Conservation (phyloP, 176 grass and related monocot genomes). For the Bolboschoenus planiculmis region DNA sequence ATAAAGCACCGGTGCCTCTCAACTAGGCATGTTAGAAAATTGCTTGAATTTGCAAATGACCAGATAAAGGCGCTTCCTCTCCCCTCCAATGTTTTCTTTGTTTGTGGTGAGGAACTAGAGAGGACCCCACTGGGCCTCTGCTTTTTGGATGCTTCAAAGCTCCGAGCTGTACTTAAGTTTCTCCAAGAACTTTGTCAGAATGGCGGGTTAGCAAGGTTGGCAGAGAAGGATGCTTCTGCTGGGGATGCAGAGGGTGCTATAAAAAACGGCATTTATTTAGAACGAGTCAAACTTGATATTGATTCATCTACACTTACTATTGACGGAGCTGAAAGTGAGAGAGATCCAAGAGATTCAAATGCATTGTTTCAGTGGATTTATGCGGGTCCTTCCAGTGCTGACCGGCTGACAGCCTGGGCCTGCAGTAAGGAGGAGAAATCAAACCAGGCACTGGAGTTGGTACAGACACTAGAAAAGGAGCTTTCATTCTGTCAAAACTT, state of each 20-base stretch:
- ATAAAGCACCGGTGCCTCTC: slow-evolving; percentile 75
- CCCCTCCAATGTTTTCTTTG: slow-evolving; percentile 21
- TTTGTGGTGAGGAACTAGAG: slow-evolving; percentile 51
- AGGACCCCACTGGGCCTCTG: slow-evolving; percentile 70
- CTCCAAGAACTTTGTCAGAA: slow-evolving; percentile 70
- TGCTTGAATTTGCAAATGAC: slow-evolving; percentile 60
- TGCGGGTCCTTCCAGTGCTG: slow-evolving; percentile 51
- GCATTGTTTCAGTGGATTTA: slow-evolving; percentile 71
- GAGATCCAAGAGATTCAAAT: slow-evolving; percentile 31
- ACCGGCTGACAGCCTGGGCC: slow-evolving; percentile 50
- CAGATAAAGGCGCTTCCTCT: slow-evolving; percentile 57
- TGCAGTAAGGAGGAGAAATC: slow-evolving; percentile 40
- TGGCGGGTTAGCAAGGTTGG: slow-evolving; percentile 44
- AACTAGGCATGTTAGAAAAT: slow-evolving; percentile 48
- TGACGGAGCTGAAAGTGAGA: slow-evolving; percentile 31
- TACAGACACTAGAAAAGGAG: slow-evolving; percentile 60
- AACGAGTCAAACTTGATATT: slow-evolving; percentile 47
- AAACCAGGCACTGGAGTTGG: slow-evolving; percentile 35
- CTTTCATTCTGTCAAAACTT: slow-evolving; percentile 42
- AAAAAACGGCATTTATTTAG: slow-evolving; percentile 18
- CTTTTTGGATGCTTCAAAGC: slow-evolving; percentile 55
- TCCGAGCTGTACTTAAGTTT: slow-evolving; percentile 58
- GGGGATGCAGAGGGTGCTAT: slow-evolving; percentile 30
- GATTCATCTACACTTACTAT: slow-evolving; percentile 47
- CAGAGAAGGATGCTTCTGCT: slow-evolving; percentile 53